These are phyloP conservation scores for Solanum peruvianum DNA, from an alignment of 257 asterid genomes.

Conservation along the genomic window DNA sequence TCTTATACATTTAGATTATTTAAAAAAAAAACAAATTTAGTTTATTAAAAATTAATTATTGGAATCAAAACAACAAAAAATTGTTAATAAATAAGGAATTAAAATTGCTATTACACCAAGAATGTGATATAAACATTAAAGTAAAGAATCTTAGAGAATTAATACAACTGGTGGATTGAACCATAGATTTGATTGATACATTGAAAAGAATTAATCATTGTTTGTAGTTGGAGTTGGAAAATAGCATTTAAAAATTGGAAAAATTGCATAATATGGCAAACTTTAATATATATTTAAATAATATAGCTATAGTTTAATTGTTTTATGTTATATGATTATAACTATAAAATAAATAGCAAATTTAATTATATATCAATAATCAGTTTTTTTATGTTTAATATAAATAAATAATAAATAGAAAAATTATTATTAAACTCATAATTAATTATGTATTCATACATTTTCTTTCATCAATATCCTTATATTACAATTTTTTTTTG, in stretches of 20 bases:
- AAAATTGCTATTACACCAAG: not conserved
- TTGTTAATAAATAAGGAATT: not conserved
- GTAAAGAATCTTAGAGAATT: not conserved
- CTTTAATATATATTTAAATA: too few species aligned
- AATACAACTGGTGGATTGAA: not conserved
- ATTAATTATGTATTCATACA: too few species aligned
- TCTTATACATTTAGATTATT: not conserved
- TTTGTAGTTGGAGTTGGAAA: not conserved
- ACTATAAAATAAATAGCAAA: rapidly evolving
- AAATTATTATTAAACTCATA: too few species aligned
- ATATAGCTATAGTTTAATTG: too few species aligned
- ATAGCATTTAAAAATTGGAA: not conserved
- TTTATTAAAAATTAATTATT: not conserved
- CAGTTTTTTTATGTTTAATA: too few species aligned
- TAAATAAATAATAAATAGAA: too few species aligned
- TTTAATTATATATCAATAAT: too few species aligned
- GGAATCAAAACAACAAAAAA: not conserved
- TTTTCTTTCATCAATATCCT: too few species aligned
- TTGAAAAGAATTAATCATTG: not conserved
- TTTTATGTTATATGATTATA: too few species aligned
- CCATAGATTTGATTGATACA: not conserved
- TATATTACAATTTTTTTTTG: too few species aligned
- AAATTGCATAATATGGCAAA: too few species aligned
- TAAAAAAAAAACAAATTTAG: not conserved
- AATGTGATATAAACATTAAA: not conserved